phyloP scores from a whole-genome alignment of 169 alveolate genomes.

The Plasmodium vinckei region DNA sequence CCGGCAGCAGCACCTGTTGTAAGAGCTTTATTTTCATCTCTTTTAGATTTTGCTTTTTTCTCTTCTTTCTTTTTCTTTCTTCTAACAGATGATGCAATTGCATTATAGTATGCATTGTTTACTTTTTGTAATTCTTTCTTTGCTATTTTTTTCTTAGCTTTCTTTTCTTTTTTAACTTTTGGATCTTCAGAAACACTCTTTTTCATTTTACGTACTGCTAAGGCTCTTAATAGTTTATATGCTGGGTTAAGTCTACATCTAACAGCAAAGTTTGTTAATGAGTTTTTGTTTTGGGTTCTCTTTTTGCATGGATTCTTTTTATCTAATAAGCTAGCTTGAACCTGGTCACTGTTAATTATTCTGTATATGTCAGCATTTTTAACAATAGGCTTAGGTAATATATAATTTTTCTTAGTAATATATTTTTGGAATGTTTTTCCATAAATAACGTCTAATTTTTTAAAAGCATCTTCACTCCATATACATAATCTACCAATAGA shows the following conservation, averaged over 20 bases:
- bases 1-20: slow-evolving; percentile 23
- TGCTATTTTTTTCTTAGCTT: slow-evolving; percentile 18
- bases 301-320: slow-evolving; percentile 77
- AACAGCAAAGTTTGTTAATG: slow-evolving; percentile 79
- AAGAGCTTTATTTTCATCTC: slow-evolving; percentile 26
- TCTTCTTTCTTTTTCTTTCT: slow-evolving; percentile 60
- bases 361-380: slow-evolving; percentile 92
- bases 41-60: slow-evolving; percentile 50
- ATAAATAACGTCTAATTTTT: slow-evolving; percentile 85
- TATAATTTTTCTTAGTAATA: slow-evolving; percentile 86
- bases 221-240: slow-evolving; percentile 55
- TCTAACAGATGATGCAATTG: slow-evolving; percentile 25
- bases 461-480: slow-evolving; percentile 97
- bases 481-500: slow-evolving; percentile 97
- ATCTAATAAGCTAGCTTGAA: slow-evolving; percentile 94
- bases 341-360: slow-evolving; percentile 96
- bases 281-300: slow-evolving; percentile 76
- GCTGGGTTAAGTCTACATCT: slow-evolving; percentile 81
- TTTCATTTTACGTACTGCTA: slow-evolving; percentile 49
- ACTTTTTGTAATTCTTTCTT: slow-evolving; percentile 49
- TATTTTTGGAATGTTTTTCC: slow-evolving; percentile 20
- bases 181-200: slow-evolving; percentile 22
- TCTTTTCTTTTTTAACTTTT: slow-evolving; percentile 36
- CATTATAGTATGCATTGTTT: slow-evolving; percentile 46
- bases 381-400: slow-evolving; percentile 89